phyloP scores from a whole-genome alignment of 2,329 filamentous ascomycete species.

The Cytospora mali region DNA sequence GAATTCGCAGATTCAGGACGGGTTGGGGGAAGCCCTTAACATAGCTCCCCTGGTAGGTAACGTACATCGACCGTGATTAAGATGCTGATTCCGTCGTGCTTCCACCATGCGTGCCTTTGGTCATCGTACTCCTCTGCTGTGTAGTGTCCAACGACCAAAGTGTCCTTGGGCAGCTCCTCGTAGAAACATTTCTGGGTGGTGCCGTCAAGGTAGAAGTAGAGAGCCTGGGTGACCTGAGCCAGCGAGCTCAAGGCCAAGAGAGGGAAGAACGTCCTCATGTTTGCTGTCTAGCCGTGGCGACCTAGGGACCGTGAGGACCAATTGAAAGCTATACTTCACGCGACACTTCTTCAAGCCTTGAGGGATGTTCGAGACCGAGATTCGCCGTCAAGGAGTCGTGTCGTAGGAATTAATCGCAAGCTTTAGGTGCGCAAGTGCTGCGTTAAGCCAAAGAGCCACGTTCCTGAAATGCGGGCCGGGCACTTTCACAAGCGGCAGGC shows the following conservation, averaged over 20 bases:
- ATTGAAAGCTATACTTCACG: background rate
- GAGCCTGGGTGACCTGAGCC: slow-evolving; percentile 81
- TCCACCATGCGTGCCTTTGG: slow-evolving; percentile 65
- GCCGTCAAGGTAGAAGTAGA: slow-evolving; percentile 96
- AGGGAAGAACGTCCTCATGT: slow-evolving; percentile 64
- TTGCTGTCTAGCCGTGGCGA: slow-evolving; percentile 26
- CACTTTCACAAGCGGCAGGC: slow-evolving; percentile 2
- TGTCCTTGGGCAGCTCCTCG: slow-evolving; percentile 97
- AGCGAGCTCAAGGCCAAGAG: slow-evolving; percentile 66
- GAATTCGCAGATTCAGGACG: slow-evolving; percentile 3
- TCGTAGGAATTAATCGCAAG: slow-evolving; percentile 6
- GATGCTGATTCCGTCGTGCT: slow-evolving; percentile 77
- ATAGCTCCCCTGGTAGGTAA: slow-evolving; percentile 22
- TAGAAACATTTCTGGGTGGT: slow-evolving; percentile 91
- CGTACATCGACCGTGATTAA: slow-evolving; percentile 86
- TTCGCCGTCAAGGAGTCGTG: background rate
- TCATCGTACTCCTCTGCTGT: slow-evolving; percentile 83
- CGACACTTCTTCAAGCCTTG: background rate
- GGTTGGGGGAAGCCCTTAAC: too few species aligned
- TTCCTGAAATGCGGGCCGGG: slow-evolving; percentile 20
- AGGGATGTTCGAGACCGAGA: background rate
- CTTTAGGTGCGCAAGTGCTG: slow-evolving; percentile 9
- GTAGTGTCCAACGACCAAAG: slow-evolving; percentile 92
- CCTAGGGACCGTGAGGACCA: background rate
- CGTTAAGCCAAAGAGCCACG: slow-evolving; percentile 19